Percentiles rank a stretch among this genome's conserved stretches.
Evolutionary conservation across 345 rosid species (phyloP).

Genomic region (Arabidopsis thaliana): DNA sequence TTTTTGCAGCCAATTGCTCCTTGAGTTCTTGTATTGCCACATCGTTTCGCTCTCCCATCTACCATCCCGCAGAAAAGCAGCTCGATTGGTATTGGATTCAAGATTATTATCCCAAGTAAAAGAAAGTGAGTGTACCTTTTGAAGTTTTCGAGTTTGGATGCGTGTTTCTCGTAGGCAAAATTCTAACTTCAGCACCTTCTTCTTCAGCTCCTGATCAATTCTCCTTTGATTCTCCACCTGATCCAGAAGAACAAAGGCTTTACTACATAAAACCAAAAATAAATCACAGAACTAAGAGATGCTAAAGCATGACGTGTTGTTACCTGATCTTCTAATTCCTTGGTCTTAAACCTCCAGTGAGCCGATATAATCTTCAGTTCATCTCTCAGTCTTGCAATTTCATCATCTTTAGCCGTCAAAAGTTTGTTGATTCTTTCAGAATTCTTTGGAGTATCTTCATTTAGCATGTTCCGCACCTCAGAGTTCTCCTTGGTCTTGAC

Average conservation of each 20-base stretch:
- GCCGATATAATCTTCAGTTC: slow-evolving; percentile 80
- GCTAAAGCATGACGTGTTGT: slow-evolving; percentile 17
- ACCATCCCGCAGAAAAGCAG: slow-evolving; percentile 29
- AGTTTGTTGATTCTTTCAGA: slow-evolving; percentile 63
- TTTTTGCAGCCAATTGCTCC: slow-evolving; percentile 64
- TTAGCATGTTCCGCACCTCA: slow-evolving; percentile 60
- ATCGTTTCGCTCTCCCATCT: slow-evolving; percentile 90
- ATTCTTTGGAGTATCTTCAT: slow-evolving; percentile 75
- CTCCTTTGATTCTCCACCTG: slow-evolving; percentile 89
- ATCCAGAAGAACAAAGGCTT: slow-evolving; percentile 3
- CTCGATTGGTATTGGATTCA: background rate
- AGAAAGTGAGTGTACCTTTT: slow-evolving; percentile 57
- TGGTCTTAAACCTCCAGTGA: slow-evolving; percentile 83
- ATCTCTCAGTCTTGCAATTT: slow-evolving; percentile 71
- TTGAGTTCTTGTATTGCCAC: slow-evolving; percentile 72
- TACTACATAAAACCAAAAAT: background rate
- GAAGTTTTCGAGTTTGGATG: slow-evolving; percentile 80
- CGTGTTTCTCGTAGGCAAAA: slow-evolving; percentile 92
- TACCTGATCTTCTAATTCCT: slow-evolving; percentile 88
- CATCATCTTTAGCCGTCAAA: slow-evolving; percentile 68
- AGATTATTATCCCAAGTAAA: slow-evolving; percentile 9
- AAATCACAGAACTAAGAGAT: slow-evolving; percentile 16
- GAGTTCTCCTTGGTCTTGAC: slow-evolving; percentile 60
- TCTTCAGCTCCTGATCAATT: slow-evolving; percentile 85
- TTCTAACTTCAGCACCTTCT: slow-evolving; percentile 85